Evolutionary conservation across 1,284 basidiomycete genomes (phyloP).

Genomic region (Xerocomus minutiporus): DNA sequence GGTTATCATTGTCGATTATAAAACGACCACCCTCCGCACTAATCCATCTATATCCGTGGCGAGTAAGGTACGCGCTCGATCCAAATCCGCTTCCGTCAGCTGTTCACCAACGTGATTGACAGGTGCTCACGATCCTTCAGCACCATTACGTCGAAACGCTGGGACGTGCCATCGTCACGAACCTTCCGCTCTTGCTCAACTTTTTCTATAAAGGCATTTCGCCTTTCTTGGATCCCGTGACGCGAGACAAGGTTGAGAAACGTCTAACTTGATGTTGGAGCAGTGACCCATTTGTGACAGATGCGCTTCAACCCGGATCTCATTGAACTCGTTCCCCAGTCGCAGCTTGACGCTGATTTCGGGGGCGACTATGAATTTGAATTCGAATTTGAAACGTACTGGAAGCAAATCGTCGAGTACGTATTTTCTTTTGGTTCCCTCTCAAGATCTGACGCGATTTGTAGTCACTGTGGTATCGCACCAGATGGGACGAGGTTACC

Average conservation of each 20-base stretch:
- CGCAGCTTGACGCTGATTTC: slow-evolving; percentile 80
- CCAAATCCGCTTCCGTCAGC: neutral
- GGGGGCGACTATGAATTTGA: slow-evolving; percentile 76
- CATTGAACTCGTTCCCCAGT: slow-evolving; percentile 65
- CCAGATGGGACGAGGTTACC: slow-evolving; percentile 53
- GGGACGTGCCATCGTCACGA: slow-evolving; percentile 80
- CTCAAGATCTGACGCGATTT: slow-evolving; percentile 2
- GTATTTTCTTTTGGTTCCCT: slow-evolving; percentile 13
- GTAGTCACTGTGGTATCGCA: slow-evolving; percentile 56
- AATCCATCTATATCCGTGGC: slow-evolving; percentile 79
- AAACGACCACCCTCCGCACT: slow-evolving; percentile 71
- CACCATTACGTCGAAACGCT: slow-evolving; percentile 90
- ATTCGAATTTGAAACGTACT: slow-evolving; percentile 75
- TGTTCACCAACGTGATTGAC: neutral
- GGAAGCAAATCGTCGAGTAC: slow-evolving; percentile 71
- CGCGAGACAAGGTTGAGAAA: slow-evolving; percentile 71
- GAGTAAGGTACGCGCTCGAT: slow-evolving; percentile 47
- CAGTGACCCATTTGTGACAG: slow-evolving; percentile 34
- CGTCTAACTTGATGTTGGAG: neutral
- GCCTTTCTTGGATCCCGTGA: slow-evolving; percentile 88
- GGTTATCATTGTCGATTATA: slow-evolving; percentile 81
- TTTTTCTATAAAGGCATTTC: slow-evolving; percentile 87
- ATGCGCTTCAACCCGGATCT: slow-evolving; percentile 88
- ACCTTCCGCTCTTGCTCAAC: slow-evolving; percentile 73
- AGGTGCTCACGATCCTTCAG: slow-evolving; percentile 80